Evolutionary conservation across 495 filamentous ascomycete genomes (phyloP), one percentile per base, ranked within the genome.

Genomic region (Talaromyces stipitatus): DNA sequence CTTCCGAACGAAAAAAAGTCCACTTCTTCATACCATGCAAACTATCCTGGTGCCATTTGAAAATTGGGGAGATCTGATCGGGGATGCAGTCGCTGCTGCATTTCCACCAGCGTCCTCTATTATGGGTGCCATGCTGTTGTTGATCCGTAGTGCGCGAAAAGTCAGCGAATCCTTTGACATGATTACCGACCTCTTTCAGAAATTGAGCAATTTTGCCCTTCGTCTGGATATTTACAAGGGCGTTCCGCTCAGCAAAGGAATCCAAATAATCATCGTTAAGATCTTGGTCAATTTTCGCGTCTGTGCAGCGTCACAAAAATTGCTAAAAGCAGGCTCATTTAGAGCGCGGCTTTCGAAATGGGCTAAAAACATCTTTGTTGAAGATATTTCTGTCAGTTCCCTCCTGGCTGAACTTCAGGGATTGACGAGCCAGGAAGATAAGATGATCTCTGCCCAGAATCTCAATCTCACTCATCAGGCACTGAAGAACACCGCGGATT

Each of bases 91-190:
- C 1, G 22, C 53, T 27, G 29, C 33, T 3, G 53, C 57, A 12
- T 72, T 69, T 36, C 62, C 69, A 4, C 66, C 64, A 7, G 60
- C 63, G 16, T 63, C 61, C 29, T 28, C 57, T 23, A 60, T 68
- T 20, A 63, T 70, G 61, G 62, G 65, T 14, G 64, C 69, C 6
- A 69, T 67, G 46, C 32, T 62, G 20, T 61, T 61, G 26, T 61
- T 72, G 2, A 51, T 72, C 8, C 56, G 58, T 11, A 56, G 59
- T 10, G 69, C 66, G 22, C 54, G 63, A 27, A 65, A 58, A 52
- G 66, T 68, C 7, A 65, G 60, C 18, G 56, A 62, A 0, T 41
- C 61, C 2, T 67, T 67, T 41, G 65, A 71, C 29, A 59, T 57
- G 12, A 64, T 68, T 29, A 36, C 45, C 3, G 58, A 61, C 16